phyloP scores from a whole-genome alignment of 1,139 yeast species.

The Sugiyamaella xylanicola region DNA sequence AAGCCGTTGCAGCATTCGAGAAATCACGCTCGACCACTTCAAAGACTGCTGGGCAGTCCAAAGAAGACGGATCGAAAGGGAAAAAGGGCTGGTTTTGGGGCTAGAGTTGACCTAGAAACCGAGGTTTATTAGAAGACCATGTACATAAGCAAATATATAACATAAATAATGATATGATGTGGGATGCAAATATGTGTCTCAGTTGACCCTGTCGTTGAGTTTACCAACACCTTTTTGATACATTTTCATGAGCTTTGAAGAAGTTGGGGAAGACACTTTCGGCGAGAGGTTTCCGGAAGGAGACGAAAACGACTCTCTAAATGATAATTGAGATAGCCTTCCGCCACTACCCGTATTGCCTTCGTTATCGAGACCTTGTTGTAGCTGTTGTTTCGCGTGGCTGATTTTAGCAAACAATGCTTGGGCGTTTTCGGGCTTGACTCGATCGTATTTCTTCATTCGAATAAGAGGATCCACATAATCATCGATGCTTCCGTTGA shows the following conservation, averaged over 20 bases:
- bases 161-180: neutral
- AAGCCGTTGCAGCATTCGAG: conserved; percentile 8
- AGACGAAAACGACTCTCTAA: conserved; percentile 15
- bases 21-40: neutral
- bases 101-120: neutral
- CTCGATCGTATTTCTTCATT: conserved; percentile 61
- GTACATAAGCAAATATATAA: neutral
- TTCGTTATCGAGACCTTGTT: conserved; percentile 11
- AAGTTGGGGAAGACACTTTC: conserved; percentile 20
- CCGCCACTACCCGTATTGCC: conserved; percentile 13
- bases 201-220: conserved; percentile 26
- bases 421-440: conserved; percentile 61
- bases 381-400: conserved; percentile 27
- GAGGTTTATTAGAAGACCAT: neutral
- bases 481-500: conserved; percentile 54
- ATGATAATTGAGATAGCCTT: conserved; percentile 13
- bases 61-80: neutral
- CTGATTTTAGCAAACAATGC: conserved; percentile 49
- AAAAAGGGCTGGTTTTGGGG: conserved; percentile 13
- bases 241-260: conserved; percentile 31
- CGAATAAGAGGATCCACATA: conserved; percentile 58
- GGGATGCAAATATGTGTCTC: neutral
- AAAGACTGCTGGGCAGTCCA: neutral
- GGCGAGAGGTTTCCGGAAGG: conserved; percentile 15
- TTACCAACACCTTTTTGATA: conserved; percentile 31